Evolutionary conservation across 2,329 filamentous ascomycete species (phyloP), one percentile per base, ranked within the genome.

Genomic region (Shiraia sp.): DNA sequence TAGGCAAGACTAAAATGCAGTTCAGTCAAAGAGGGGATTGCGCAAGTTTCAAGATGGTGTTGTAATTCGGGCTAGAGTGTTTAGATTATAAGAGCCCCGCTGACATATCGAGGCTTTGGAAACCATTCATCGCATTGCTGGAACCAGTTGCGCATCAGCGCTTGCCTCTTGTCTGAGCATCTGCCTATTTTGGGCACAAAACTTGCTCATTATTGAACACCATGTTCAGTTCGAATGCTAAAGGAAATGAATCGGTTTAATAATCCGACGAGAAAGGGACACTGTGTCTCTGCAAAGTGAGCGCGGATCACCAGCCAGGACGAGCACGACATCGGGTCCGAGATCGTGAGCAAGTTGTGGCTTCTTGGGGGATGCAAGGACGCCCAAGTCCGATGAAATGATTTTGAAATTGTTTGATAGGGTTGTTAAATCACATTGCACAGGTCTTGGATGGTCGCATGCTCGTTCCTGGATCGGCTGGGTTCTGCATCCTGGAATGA

Each of bases 1-100:
- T 61, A 51, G 23, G 31, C 13, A 9, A 31, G 28, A 29, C 49
- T 43, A 44, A 42, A 32, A 26, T 35, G 31, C 16, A 40, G 35
- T 29, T 32, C 34, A 27, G 39, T 39, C 36, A 37, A 49, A 36
- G 39, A 40, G 39, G 49, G 48, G 49, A 38, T 57, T 62, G 59
- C 45, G 61, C 61, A 45, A 60, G 61, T 65, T 66, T 65, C 60
- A 63, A 49, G 49, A 55, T 45, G 52, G 51, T 60, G 60, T 58
- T 56, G 59, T 49, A 56, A 59, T 55, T 53, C 32, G 45, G 15
- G 47, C 47, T 59, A 61, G 61, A 65, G 63, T 65, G 51, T 43
- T 42, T 62, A 59, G 52, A 65, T 62, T 63, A 45, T 51, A 19
- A 30, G 36, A 49, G 42, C 49, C 49, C 54, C 49, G 58, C 61